phyloP scores from a whole-genome alignment of 306 rosid species.

The Urtica urens region DNA sequence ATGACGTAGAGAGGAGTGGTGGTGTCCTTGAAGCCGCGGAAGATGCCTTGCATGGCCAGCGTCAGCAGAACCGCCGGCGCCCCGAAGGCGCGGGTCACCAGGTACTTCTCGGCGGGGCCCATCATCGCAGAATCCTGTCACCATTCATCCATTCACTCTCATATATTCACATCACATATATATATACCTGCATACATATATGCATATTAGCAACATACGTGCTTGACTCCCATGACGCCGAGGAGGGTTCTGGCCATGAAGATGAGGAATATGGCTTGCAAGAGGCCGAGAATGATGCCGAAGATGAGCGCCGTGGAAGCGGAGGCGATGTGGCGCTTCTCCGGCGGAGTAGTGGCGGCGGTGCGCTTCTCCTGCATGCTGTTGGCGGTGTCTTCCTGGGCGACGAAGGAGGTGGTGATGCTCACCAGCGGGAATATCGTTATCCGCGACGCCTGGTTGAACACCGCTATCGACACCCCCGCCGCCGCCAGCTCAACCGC shows the following conservation, averaged over 20 bases:
- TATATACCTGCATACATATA: not conserved
- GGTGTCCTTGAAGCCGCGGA: slow-evolving; percentile 92
- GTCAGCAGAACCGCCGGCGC: slow-evolving; percentile 99
- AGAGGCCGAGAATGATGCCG: slow-evolving; percentile 63
- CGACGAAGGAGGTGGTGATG: slow-evolving; percentile 90
- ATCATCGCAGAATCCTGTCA: slow-evolving; percentile 73
- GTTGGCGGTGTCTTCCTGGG: slow-evolving; percentile 74
- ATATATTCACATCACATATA: not conserved
- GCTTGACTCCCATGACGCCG: slow-evolving; percentile 73
- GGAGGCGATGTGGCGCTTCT: slow-evolving; percentile 60
- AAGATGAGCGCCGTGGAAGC: slow-evolving; percentile 93
- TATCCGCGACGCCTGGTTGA: slow-evolving; percentile 94
- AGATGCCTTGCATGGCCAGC: slow-evolving; percentile 97
- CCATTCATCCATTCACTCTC: not conserved
- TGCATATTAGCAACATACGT: slow-evolving; percentile 33
- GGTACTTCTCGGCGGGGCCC: slow-evolving; percentile 58
- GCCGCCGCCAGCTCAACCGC: slow-evolving; percentile 96
- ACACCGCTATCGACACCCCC: slow-evolving; percentile 82
- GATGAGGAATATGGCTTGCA: slow-evolving; percentile 63
- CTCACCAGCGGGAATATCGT: slow-evolving; percentile 93
- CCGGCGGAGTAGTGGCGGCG: slow-evolving; percentile 13
- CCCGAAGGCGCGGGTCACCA: slow-evolving; percentile 71
- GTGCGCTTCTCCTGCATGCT: slow-evolving; percentile 16
- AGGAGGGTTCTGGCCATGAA: slow-evolving; percentile 60
- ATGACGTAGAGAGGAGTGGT: slow-evolving; percentile 86